Percentiles rank a stretch among this genome's conserved stretches.
phyloP scores from a whole-genome alignment of 2,329 filamentous ascomycete species.

The Sporothrix euskadiensis region DNA sequence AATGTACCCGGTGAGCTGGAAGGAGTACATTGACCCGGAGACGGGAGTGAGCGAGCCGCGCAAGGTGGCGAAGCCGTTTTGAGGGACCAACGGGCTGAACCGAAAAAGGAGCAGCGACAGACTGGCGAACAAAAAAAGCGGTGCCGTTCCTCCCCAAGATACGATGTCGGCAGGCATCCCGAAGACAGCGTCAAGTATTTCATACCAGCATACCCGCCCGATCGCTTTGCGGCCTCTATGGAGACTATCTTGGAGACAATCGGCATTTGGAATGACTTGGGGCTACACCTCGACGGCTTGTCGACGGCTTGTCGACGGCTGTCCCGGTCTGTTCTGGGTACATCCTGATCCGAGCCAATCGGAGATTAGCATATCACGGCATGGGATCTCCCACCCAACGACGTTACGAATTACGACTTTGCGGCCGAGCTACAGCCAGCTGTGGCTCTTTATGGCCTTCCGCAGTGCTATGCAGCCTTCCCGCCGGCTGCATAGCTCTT shows the following conservation, averaged over 20 bases:
- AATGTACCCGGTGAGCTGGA: constrained; percentile 95
- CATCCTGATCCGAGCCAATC: background rate
- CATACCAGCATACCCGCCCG: no score
- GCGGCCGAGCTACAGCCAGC: background rate
- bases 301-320: background rate
- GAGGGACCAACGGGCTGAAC: constrained; percentile 40
- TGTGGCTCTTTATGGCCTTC: background rate
- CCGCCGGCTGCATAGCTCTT: background rate
- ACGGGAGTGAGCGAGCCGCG: constrained; percentile 75
- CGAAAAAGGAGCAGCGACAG: background rate
- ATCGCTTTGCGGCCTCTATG: no score
- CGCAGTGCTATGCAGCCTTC: background rate
- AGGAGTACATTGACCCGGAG: constrained; percentile 82
- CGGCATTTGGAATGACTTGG: no score
- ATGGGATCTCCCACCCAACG: no score
- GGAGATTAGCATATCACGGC: background rate
- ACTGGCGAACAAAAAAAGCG: no score
- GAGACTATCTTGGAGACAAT: no score
- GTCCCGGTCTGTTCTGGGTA: background rate
- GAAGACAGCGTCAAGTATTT: no score
- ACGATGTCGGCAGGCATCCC: no score
- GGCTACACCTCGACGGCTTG: no score
- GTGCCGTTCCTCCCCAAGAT: no score
- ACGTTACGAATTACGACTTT: background rate
- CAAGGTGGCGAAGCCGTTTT: constrained; percentile 93